Percentiles rank a stretch among this genome's conserved stretches.
Evolutionary conservation across 176 grass and related monocot genomes (phyloP).

Genomic region (Alloteropsis semialata): DNA sequence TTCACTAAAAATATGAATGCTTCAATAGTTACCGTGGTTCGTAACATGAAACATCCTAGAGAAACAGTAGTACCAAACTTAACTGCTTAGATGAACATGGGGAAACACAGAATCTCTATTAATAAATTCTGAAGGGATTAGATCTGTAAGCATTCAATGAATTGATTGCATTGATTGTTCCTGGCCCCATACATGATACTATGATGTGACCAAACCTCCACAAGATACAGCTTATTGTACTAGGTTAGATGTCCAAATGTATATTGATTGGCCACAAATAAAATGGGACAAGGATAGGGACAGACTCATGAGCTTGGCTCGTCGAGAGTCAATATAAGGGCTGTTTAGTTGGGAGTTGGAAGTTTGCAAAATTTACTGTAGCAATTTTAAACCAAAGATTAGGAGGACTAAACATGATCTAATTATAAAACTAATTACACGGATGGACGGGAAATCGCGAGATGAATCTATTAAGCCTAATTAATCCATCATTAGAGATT

Average conservation of each 20-base stretch:
- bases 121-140: constrained; percentile 28
- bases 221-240: constrained; percentile 2
- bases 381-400: too few relatives aligned
- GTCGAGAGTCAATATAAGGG: neutral
- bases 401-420: too few relatives aligned
- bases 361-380: too few relatives aligned
- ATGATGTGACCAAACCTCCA: neutral
- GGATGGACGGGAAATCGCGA: too few relatives aligned
- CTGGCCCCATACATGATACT: constrained; percentile 9
- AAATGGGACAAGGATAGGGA: neutral
- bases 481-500: too few relatives aligned
- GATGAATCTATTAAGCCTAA: too few relatives aligned
- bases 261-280: neutral
- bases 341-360: too few relatives aligned
- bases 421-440: too few relatives aligned
- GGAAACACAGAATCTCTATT: constrained; percentile 2
- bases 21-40: neutral
- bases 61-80: neutral
- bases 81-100: neutral
- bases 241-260: neutral
- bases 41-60: neutral
- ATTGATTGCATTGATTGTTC: constrained; percentile 4
- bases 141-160: constrained; percentile 24
- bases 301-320: neutral
- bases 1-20: neutral